Conservation (phyloP, 345 rosid genomes). For the Brassica carinata region DNA sequence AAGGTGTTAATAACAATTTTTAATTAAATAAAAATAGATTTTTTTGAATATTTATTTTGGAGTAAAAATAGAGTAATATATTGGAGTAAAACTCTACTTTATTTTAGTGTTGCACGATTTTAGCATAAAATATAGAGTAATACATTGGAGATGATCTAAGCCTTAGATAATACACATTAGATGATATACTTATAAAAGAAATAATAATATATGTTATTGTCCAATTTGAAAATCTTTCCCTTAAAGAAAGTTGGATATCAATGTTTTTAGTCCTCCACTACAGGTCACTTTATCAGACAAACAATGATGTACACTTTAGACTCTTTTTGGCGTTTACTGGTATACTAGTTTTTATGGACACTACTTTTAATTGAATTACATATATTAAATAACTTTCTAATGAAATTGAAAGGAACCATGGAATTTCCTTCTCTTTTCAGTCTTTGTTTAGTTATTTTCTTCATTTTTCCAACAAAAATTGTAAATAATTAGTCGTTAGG, state of each 20-base stretch:
- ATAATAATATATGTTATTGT: not conserved
- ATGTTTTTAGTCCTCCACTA: not conserved
- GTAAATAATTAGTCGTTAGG: not conserved
- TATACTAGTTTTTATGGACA: not conserved
- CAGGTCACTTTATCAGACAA: not conserved
- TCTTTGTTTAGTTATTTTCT: not conserved
- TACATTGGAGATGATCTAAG: too few relatives aligned
- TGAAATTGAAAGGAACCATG: not conserved
- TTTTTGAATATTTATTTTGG: too few relatives aligned
- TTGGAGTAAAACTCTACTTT: too few relatives aligned
- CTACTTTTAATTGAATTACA: not conserved
- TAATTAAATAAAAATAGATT: too few relatives aligned
- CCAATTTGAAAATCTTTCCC: not conserved
- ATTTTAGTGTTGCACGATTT: too few relatives aligned
- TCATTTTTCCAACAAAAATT: not conserved
- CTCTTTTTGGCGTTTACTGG: not conserved
- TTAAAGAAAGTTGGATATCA: not conserved
- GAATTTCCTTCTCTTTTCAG: slow-evolving; percentile 17
- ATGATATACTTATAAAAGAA: not conserved
- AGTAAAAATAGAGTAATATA: too few relatives aligned
- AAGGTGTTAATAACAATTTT: too few relatives aligned
- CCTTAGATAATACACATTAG: not conserved
- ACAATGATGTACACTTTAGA: not conserved
- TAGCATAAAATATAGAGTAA: too few relatives aligned
- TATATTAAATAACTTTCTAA: not conserved